A percentile compares a stretch with the other conserved stretches of the same genome.
Conservation (phyloP, 2,329 filamentous ascomycete genomes). For the Diaporthe ampelina region DNA sequence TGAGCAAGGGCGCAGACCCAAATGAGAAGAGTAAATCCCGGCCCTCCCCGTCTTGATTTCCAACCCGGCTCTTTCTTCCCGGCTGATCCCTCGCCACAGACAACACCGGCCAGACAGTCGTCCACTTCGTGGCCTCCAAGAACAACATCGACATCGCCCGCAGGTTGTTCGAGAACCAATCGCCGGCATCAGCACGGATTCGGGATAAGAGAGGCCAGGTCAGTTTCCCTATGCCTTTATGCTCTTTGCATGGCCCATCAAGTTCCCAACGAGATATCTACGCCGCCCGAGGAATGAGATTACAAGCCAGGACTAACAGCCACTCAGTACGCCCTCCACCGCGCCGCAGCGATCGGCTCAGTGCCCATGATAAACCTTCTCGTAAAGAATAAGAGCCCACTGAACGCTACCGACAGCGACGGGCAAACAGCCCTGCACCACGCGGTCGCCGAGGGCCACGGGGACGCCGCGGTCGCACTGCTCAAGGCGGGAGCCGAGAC, state of each 20-base stretch:
- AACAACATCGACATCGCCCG: constrained; percentile 85
- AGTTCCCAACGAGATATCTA: not conserved
- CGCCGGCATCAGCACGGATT: constrained; percentile 79
- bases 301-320: not conserved
- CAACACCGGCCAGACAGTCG: constrained; percentile 81
- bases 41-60: not conserved
- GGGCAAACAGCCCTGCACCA: constrained; percentile 94
- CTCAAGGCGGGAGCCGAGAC: constrained; percentile 88
- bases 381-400: constrained; percentile 80
- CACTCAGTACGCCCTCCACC: constrained; percentile 82
- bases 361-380: constrained; percentile 88
- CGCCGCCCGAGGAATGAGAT: not conserved
- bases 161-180: constrained; percentile 79
- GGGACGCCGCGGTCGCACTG: constrained; percentile 85
- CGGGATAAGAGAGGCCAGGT: constrained; percentile 84
- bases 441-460: constrained; percentile 81
- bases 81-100: constrained; percentile 58
- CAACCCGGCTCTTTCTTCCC: not conserved
- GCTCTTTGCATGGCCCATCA: not conserved
- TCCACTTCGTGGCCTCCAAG: constrained; percentile 95
- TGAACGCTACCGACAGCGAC: constrained; percentile 86
- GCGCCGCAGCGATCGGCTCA: constrained; percentile 90
- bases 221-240: not conserved
- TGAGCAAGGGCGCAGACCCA: constrained; percentile 78
- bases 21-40: constrained; percentile 77